Conservation (phyloP, 73 alveolate species). For the Paramecium bursaria region DNA sequence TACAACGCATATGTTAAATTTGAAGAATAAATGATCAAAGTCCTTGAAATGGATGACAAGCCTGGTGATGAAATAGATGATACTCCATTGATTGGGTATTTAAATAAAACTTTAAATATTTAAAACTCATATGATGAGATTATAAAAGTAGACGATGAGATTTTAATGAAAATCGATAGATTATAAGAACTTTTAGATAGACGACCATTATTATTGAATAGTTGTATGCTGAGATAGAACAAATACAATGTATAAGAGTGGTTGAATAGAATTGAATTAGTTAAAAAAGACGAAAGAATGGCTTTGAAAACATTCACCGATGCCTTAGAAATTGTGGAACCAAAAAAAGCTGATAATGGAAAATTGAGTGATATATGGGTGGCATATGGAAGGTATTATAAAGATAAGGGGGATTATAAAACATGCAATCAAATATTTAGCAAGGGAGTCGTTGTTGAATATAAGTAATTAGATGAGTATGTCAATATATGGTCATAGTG, state of each 20-base stretch:
- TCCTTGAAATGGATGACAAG: conserved; percentile 66
- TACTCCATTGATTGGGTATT: not conserved
- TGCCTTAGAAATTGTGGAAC: conserved; percentile 91
- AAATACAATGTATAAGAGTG: conserved; percentile 96
- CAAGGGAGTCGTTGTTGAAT: conserved; percentile 79
- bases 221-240: conserved; percentile 88
- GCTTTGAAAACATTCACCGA: conserved; percentile 87
- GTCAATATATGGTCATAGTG: conserved; percentile 82
- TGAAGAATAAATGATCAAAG: conserved; percentile 85
- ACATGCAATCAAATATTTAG: conserved; percentile 78
- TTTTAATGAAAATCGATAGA: conserved; percentile 75
- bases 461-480: conserved; percentile 81
- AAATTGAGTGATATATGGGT: conserved; percentile 90
- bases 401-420: conserved; percentile 76
- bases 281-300: conserved; percentile 74
- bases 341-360: conserved; percentile 88
- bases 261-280: conserved; percentile 87
- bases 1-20: conserved; percentile 93
- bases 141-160: conserved; percentile 78
- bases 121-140: conserved; percentile 69
- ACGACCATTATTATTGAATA: conserved; percentile 90
- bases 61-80: conserved; percentile 73
- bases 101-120: conserved; percentile 6
- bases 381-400: conserved; percentile 87
- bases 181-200: conserved; percentile 87